Percentiles rank a stretch among this genome's conserved stretches.
Conservation (phyloP, 192 early-diverging fungal species). For the Polychytrium aggregatum region DNA sequence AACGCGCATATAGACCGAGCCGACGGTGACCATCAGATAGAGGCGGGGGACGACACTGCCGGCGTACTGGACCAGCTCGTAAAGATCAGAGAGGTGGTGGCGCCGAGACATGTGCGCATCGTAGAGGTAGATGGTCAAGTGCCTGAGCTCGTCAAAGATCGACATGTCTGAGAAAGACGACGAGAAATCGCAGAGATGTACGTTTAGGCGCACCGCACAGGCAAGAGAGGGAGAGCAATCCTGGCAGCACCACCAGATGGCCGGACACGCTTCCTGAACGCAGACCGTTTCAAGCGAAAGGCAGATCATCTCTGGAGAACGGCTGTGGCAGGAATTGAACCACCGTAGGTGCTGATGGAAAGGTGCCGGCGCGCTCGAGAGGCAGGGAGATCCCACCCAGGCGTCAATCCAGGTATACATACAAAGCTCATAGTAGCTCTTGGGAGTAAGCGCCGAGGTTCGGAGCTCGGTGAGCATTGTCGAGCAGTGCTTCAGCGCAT, state of each 20-base stretch:
- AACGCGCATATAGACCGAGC: conserved; percentile 91
- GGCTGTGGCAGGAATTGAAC: too few species aligned
- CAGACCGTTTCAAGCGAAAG: too few species aligned
- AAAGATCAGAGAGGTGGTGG: conserved; percentile 76
- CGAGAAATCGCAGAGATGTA: conserved; percentile 5
- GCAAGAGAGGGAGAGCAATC: too few species aligned
- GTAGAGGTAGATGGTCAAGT: conserved; percentile 82
- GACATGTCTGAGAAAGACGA: conserved; percentile 66
- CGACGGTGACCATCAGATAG: conserved; percentile 99
- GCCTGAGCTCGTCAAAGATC: conserved; percentile 93
- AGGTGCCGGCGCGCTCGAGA: too few species aligned
- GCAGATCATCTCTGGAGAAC: neutral
- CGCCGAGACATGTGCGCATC: conserved; percentile 72
- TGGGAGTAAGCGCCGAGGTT: conserved; percentile 88
- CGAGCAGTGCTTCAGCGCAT: conserved; percentile 96
- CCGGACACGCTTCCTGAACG: too few species aligned
- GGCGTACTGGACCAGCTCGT: conserved; percentile 97
- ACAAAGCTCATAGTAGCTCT: conserved; percentile 99
- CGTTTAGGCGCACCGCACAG: too few species aligned
- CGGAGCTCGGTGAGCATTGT: conserved; percentile 95
- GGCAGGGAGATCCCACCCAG: too few species aligned
- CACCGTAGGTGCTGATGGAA: too few species aligned
- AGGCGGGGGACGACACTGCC: conserved; percentile 97
- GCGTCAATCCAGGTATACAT: too few species aligned
- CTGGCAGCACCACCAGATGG: too few species aligned